Percentiles rank a stretch among this genome's conserved stretches.
Conservation (phyloP, 1,284 basidiomycete genomes). For the Somion occarium region DNA sequence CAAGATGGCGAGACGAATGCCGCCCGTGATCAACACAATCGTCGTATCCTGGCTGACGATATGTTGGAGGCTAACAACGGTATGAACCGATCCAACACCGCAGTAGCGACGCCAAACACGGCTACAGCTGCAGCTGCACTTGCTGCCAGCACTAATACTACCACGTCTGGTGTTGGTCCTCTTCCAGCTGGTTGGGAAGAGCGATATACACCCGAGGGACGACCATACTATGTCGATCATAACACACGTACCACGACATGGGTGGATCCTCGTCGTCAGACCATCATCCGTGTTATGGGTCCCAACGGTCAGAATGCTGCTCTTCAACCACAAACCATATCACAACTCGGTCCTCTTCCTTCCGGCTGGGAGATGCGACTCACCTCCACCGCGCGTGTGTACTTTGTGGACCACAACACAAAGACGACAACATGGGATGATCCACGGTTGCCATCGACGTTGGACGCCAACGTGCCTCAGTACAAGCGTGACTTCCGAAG, state of each 20-base stretch:
- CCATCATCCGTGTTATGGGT: constrained; percentile 72
- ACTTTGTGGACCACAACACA: constrained; percentile 96
- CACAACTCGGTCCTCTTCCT: constrained; percentile 91
- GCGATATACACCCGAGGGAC: constrained; percentile 93
- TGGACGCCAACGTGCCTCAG: constrained; percentile 95
- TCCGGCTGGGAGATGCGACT: constrained; percentile 98
- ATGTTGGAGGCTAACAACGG: constrained; percentile 45
- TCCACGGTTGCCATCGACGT: constrained; percentile 74
- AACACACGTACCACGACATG: constrained; percentile 96
- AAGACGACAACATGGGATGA: constrained; percentile 97
- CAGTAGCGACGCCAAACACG: constrained; percentile 24
- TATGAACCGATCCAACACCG: constrained; percentile 24
- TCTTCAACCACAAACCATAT: constrained; percentile 76
- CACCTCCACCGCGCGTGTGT: constrained; percentile 88
- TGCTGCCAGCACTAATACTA: constrained; percentile 29
- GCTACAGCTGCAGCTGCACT: constrained; percentile 31
- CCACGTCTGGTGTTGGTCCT: constrained; percentile 56
- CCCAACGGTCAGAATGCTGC: constrained; percentile 71
- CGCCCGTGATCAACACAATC: constrained; percentile 50
- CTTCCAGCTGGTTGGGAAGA: constrained; percentile 98
- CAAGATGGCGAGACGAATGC: constrained; percentile 49
- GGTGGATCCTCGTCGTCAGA: constrained; percentile 93
- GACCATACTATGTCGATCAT: constrained; percentile 97
- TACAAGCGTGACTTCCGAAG: constrained; percentile 99
- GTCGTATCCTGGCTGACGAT: constrained; percentile 57